Evolutionary conservation across 805 yeast species (phyloP).

Genomic region (Kuraishia ogatae): DNA sequence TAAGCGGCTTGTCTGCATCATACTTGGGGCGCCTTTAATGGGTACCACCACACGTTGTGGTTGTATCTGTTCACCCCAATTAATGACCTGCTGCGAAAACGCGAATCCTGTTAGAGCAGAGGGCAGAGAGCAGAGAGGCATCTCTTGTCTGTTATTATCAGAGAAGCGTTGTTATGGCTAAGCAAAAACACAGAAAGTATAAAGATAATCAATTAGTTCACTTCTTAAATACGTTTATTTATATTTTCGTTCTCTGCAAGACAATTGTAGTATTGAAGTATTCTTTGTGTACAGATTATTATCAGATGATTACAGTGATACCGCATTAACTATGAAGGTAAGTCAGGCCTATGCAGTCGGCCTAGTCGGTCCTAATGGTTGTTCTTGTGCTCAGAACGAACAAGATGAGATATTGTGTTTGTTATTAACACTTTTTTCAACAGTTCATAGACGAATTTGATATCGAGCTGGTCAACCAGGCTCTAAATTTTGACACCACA

Average conservation of each 20-base stretch:
- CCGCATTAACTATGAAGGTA: neutral
- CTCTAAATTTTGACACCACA: slow-evolving; percentile 66
- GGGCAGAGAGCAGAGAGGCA: neutral
- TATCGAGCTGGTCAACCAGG: slow-evolving; percentile 84
- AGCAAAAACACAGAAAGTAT: neutral
- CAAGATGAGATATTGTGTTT: too few species aligned
- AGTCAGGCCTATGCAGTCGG: too few species aligned
- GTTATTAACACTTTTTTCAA: neutral
- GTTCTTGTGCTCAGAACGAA: too few species aligned
- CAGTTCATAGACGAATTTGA: slow-evolving; percentile 91
- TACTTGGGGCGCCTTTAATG: neutral
- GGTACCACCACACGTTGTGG: neutral
- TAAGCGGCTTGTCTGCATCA: neutral
- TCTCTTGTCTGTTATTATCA: neutral
- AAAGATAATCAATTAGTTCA: neutral
- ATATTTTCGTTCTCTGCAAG: neutral
- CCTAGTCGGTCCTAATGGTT: too few species aligned
- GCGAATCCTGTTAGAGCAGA: neutral
- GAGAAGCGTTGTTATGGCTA: neutral
- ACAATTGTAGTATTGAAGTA: too few species aligned
- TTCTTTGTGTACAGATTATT: neutral
- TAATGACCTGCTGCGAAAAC: neutral
- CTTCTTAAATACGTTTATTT: neutral
- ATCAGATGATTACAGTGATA: neutral
- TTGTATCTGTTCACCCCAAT: neutral